Evolutionary conservation across 768 basidiomycete genomes (phyloP).

Genomic region (Cyclocybe cylindracea): DNA sequence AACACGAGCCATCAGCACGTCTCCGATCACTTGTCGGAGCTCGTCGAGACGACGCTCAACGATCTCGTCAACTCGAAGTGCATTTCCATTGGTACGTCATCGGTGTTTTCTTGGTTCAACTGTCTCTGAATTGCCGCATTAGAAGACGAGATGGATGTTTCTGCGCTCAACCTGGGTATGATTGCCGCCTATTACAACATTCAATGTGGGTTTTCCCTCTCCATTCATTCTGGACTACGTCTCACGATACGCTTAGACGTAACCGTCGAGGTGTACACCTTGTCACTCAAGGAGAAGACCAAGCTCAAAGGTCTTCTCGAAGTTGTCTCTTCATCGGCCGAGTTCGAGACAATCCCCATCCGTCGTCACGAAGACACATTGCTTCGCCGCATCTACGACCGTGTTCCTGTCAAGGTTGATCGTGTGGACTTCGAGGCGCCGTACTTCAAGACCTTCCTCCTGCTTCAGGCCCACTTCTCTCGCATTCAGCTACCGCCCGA

Average conservation of each 20-base stretch:
- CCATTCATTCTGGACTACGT: not conserved
- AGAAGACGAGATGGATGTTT: conserved; percentile 94
- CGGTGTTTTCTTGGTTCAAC: not conserved
- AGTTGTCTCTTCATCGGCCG: conserved; percentile 95
- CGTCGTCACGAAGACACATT: conserved; percentile 89
- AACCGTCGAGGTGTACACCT: conserved; percentile 94
- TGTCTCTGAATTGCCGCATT: conserved; percentile 5
- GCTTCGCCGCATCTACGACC: conserved; percentile 90
- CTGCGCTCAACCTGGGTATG: conserved; percentile 95
- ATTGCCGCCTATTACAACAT: conserved; percentile 97
- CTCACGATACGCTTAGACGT: conserved; percentile 56
- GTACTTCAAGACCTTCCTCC: conserved; percentile 97
- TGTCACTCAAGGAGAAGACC: conserved; percentile 93
- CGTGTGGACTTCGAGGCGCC: conserved; percentile 85
- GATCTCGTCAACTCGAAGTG: conserved; percentile 96
- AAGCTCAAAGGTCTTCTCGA: conserved; percentile 97
- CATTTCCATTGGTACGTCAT: conserved; percentile 73
- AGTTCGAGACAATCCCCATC: conserved; percentile 94
- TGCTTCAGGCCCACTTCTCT: conserved; percentile 96
- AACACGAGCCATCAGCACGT: conserved; percentile 95
- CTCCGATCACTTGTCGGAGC: conserved; percentile 93
- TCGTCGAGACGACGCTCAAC: conserved; percentile 90
- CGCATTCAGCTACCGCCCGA: conserved; percentile 91
- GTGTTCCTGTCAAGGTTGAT: conserved; percentile 94
- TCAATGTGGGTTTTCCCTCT: conserved; percentile 58